Base-by-base conservation (phyloP, 257 asterid species). In the Thymus mandschuricus region DNA sequence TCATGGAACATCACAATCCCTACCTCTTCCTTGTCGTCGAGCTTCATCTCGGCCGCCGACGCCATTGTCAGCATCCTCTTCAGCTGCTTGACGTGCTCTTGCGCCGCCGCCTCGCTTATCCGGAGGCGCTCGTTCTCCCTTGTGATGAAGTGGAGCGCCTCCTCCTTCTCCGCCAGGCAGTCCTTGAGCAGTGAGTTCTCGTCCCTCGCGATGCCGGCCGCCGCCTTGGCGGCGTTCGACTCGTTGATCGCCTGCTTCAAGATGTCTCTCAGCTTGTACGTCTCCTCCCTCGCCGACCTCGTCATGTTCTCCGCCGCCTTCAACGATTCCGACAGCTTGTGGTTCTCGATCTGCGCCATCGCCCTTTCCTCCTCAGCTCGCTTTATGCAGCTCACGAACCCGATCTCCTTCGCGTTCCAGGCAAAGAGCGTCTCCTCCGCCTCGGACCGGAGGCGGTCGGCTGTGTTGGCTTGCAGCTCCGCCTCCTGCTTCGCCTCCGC, bases 371-470 rank as follows among this genome's bases (percentile, higher is more conserved):
- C 91, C 54, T 89, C 99, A 0, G 89, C 90, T 62, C 80, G 30
- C 34, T 87, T 94, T 30, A 94, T 85, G 70, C 96, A 89, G 31
- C 83, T 77, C 3, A 92, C 88, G 66, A 92, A 86, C 1, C 97
- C 94, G 83, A 90, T 84, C 61, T 95, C 98, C 64, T 92, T 95
- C 12, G 85, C 97, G n/a, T 84, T 92, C 98, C 93, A 95, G 0
- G 96, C 97, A 55, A 89, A 46, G 40, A 84, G 83, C 0, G 96
- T 64, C 70, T 95, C 99, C 80, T 95, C 99, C 0, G 95, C 96
- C 64, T 95, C 99, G 3, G 81, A n/a, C 21, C 96, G 76, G 15
- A 91, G 80, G 64, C 97, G 69, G 8, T 89, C 93, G 1, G 89
- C 87, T 0, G 87, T 78, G 71, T 86, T 89, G 58, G 70, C 78